Base-by-base conservation (phyloP, 2,329 filamentous ascomycete genomes). In the Neocucurbitaria cava region DNA sequence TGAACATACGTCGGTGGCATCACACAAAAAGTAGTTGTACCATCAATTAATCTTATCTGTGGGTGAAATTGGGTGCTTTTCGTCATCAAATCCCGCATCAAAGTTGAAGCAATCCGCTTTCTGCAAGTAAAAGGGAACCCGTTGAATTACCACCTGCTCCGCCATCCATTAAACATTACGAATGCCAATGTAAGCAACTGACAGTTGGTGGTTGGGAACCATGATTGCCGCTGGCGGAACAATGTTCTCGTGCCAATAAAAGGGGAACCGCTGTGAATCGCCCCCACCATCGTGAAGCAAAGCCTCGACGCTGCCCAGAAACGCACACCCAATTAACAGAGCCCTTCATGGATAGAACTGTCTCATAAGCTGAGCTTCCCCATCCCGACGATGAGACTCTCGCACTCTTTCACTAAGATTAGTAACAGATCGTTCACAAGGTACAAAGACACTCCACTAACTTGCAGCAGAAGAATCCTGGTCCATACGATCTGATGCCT, bases 401-500 rank as follows among this genome's bases (percentile, higher is more conserved):
- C 20, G 24, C 20, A 8, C 6, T n/a, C 38, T 40, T 23, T 21
- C 2, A 11, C 20, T 5, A 40, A 23, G 11, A 9, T 40, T 21
- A 40, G 38, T 21, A 24, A 3, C 18, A 30, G 23, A 43, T 30
- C n/a, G n/a, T n/a, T n/a, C 26, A 40, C 23, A 38, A 26, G 11
- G n/a, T 31, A 20, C 33, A 46, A 44, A 40, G 30, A 43, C 18
- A 49, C 31, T 47, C 52, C 41, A 62, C 57, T 65, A 60, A 64
- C 51, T 60, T 42, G 52, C 42, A 61, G 52, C 42, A 61, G 58
- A 58, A 39, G 39, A 49, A 35, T 44, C 54, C 9, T 56, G 46
- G 5, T 23, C 23, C 39, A 70, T 48, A 31, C 56, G 62, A 45
- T 72, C 68, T 6, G 56, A 58, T 17, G 53, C 50, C 17, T 56